Evolutionary conservation across 2,329 filamentous ascomycete species (phyloP).

Genomic region (Colletotrichum eleusines): DNA sequence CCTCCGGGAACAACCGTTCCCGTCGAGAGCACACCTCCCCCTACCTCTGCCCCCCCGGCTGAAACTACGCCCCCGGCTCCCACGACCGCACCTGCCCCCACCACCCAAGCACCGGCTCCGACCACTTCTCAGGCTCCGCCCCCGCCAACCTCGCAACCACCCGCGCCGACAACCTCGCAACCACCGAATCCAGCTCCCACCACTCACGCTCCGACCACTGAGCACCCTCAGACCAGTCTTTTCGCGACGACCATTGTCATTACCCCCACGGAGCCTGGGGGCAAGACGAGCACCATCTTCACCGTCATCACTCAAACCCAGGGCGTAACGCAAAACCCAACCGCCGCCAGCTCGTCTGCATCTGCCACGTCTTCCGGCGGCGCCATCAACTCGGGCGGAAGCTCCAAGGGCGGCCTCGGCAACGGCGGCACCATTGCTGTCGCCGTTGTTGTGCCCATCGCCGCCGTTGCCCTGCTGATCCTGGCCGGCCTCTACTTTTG

Average conservation of each 20-base stretch:
- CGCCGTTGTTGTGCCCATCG: constrained; percentile 93
- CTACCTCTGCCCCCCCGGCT: constrained; percentile 33
- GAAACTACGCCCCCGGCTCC: constrained; percentile 39
- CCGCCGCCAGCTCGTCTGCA: constrained; percentile 45
- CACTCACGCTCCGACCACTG: not conserved
- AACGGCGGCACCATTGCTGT: constrained; percentile 84
- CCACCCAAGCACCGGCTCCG: constrained; percentile 40
- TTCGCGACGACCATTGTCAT: constrained; percentile 25
- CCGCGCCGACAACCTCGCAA: constrained; percentile 24
- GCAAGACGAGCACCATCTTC: constrained; percentile 44
- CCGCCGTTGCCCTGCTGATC: constrained; percentile 84
- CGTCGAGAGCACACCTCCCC: constrained; percentile 15
- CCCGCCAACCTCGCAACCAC: constrained; percentile 35
- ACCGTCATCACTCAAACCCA: constrained; percentile 44
- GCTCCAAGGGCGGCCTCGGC: constrained; percentile 61
- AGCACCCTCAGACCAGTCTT: constrained; percentile 14
- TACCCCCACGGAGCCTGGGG: constrained; percentile 35
- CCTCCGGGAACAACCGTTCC: constrained; percentile 23
- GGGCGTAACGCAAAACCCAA: constrained; percentile 3
- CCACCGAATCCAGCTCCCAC: constrained; percentile 22
- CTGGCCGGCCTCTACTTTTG: constrained; percentile 84
- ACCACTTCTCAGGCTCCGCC: constrained; percentile 37
- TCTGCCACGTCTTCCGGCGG: constrained; percentile 47
- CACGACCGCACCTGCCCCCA: constrained; percentile 31
- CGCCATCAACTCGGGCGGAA: constrained; percentile 47